Evolutionary conservation across 306 rosid species (phyloP).

Genomic region (Acmispon strigosus): DNA sequence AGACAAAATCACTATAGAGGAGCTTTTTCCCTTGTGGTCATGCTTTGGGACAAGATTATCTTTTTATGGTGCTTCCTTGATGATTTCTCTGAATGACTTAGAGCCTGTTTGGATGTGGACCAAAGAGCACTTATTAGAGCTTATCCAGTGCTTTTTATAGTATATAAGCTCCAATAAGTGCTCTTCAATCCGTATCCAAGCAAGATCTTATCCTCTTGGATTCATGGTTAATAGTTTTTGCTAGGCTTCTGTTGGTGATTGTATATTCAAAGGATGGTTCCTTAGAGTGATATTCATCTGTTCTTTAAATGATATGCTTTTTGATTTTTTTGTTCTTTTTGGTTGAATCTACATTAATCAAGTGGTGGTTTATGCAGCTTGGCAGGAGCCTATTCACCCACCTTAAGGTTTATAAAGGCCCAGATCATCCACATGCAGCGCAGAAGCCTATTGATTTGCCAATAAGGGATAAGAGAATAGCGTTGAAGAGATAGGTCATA

Average conservation of each 20-base stretch:
- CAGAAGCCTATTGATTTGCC: constrained; percentile 81
- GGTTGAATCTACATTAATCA: constrained; percentile 16
- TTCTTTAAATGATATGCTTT: not conserved
- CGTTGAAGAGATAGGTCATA: constrained; percentile 43
- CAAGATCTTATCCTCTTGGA: not conserved
- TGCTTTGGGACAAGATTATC: no score
- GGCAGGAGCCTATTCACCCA: constrained; percentile 89
- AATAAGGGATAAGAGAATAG: constrained; percentile 81
- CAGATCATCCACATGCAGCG: constrained; percentile 88
- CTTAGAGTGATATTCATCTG: not conserved
- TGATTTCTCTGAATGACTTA: not conserved
- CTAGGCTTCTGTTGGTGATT: not conserved
- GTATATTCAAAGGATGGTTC: constrained; percentile 6
- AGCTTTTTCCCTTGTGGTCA: no score
- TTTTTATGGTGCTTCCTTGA: not conserved
- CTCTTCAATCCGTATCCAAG: no score
- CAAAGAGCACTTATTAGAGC: no score
- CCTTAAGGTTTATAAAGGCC: constrained; percentile 86
- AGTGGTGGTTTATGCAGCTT: constrained; percentile 56
- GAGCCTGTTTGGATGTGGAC: no score
- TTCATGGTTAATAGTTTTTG: not conserved
- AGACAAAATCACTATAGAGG: no score
- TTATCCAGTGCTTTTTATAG: no score
- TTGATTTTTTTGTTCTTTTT: not conserved
- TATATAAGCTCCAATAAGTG: no score